Evolutionary conservation across 805 yeast species (phyloP).

Genomic region (Kodamaea leandrae): DNA sequence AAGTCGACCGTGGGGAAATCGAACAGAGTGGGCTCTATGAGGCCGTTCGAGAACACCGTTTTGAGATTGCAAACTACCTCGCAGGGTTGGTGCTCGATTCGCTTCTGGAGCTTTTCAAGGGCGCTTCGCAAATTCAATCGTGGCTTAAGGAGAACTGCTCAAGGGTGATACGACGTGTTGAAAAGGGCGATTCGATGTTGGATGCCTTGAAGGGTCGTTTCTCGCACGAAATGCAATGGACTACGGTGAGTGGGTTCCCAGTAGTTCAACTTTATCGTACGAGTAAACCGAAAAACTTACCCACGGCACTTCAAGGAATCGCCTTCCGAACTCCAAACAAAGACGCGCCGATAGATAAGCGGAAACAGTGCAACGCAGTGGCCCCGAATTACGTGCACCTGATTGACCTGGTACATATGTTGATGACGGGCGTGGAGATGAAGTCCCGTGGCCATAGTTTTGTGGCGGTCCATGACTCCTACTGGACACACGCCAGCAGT

Average conservation of each 20-base stretch:
- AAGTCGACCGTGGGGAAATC: slow-evolving; percentile 3
- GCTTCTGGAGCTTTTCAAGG: slow-evolving; percentile 29
- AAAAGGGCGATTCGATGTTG: slow-evolving; percentile 15
- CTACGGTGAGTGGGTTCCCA: slow-evolving; percentile 39
- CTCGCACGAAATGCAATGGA: slow-evolving; percentile 42
- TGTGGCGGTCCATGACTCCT: slow-evolving; percentile 44
- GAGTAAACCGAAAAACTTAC: slow-evolving; percentile 11
- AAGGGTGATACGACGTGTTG: slow-evolving; percentile 28
- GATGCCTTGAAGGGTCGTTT: slow-evolving; percentile 14
- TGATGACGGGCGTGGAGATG: slow-evolving; percentile 33
- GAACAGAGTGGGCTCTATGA: background rate
- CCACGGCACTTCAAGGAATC: slow-evolving; percentile 25
- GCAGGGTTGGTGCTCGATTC: slow-evolving; percentile 24
- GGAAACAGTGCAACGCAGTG: slow-evolving; percentile 35
- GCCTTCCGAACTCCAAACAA: slow-evolving; percentile 18
- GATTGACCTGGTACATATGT: slow-evolving; percentile 39
- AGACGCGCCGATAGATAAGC: slow-evolving; percentile 24
- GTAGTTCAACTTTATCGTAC: slow-evolving; percentile 36
- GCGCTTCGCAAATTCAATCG: slow-evolving; percentile 32
- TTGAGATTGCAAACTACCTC: slow-evolving; percentile 16
- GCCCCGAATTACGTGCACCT: slow-evolving; percentile 47
- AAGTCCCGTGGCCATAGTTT: slow-evolving; percentile 22
- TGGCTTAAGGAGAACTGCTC: slow-evolving; percentile 35
- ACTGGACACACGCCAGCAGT: slow-evolving; percentile 40
- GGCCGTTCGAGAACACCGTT: background rate